Base-by-base conservation (phyloP, 257 asterid genomes). In the Nicotiana attenuata region DNA sequence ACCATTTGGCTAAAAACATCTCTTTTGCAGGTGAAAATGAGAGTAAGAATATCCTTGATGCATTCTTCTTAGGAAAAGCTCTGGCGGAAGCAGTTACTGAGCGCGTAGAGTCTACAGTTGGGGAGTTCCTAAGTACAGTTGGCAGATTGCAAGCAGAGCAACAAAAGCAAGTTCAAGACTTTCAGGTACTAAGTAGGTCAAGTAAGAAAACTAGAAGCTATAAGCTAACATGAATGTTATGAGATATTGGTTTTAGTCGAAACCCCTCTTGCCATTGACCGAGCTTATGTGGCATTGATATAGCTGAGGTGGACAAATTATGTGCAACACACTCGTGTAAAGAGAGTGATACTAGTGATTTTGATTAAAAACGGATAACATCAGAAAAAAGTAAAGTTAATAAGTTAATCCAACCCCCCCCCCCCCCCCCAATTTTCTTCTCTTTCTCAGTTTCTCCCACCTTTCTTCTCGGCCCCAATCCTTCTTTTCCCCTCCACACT, bases 61-160 rank as follows among this genome's bases (percentile, higher is more conserved):
- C 98, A 15, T 95, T 95, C 85, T 95, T 95, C 93, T 84, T 95
- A 87, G 99, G 98, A 80, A 93, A 89, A 88, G 99, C 98, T 82
- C 88, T 95, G 75, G 98, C 91, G 0, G 99, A 95, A 87, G 91
- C 93, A 41, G 85, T 94, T 59, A 90, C 82, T 64, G 98, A 91
- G 91, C 97, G 94, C 3, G 17, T 91, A 47, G 96, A 91, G 83
- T 92, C 98, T 10, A 82, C 90, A 14, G 94, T 91, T 55, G 99
- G 99, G 6, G 99, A 95, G 87, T 85, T 95, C 81, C 85, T 95
- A 53, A 90, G 97, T 87, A 53, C 85, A 31, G 78, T 93, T 78
- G 98, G 97, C 56, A 87, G 94, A 64, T 76, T 93, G 82, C 98
- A 95, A 88, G 94, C 99, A 55, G 97, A 93, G 89, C 99, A 95